A percentile compares a stretch with the other conserved stretches of the same genome.
phyloP scores from a whole-genome alignment of 2,329 filamentous ascomycete species.

The Sporothrix protearum region DNA sequence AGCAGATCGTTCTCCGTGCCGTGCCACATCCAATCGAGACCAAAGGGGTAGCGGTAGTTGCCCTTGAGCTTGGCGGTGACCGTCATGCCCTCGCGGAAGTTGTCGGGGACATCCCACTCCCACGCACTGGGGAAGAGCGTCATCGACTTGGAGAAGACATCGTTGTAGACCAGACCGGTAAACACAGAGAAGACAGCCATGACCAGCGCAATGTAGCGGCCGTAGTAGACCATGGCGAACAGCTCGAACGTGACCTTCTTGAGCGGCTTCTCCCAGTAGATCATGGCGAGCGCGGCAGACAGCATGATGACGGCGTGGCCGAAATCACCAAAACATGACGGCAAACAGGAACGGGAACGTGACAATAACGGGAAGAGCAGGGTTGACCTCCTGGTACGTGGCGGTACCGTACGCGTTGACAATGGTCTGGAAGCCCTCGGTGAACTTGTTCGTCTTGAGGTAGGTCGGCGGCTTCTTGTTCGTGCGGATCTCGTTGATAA shows the following conservation, averaged over 20 bases:
- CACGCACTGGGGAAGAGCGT: constrained; percentile 87
- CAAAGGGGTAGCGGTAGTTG: constrained; percentile 88
- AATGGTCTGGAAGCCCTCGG: constrained; percentile 96
- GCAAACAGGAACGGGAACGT: constrained; percentile 99
- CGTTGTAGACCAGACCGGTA: constrained; percentile 96
- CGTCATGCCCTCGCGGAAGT: constrained; percentile 64
- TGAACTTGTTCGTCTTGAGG: constrained; percentile 98
- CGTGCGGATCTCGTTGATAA: constrained; percentile 95
- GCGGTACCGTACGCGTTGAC: constrained; percentile 97
- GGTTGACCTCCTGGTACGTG: constrained; percentile 96
- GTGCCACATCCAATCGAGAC: constrained; percentile 95
- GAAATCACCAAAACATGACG: constrained; percentile 98
- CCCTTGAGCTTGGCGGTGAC: constrained; percentile 59
- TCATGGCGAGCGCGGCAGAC: constrained; percentile 80
- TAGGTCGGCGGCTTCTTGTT: constrained; percentile 98
- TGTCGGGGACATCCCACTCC: constrained; percentile 67
- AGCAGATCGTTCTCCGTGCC: constrained; percentile 90
- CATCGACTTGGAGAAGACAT: constrained; percentile 90
- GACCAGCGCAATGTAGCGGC: constrained; percentile 95
- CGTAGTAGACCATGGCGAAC: constrained; percentile 98
- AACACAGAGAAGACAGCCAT: constrained; percentile 98
- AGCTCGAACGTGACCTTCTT: constrained; percentile 92
- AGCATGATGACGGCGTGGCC: constrained; percentile 92
- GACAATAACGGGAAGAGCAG: constrained; percentile 88
- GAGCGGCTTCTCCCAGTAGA: constrained; percentile 89